Base-by-base conservation (phyloP, 108 stramenopile genomes). In the Skeletonema grethae region DNA sequence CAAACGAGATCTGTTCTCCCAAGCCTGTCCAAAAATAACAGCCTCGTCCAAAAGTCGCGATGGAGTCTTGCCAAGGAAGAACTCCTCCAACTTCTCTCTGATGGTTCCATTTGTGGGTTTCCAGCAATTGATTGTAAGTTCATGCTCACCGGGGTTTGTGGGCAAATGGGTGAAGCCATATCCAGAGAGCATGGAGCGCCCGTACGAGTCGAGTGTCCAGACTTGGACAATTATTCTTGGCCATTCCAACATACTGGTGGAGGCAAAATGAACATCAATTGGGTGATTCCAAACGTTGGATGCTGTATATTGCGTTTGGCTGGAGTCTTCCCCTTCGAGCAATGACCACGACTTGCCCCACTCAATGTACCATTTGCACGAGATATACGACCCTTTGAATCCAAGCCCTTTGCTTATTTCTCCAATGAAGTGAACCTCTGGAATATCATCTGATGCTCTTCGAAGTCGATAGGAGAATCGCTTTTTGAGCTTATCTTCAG, bases 151-250 rank as follows among this genome's bases (percentile, higher is more conserved):
- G 11, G 80, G 71, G 48, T 83, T 83, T 18, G 80, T 79, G 8
- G 88, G 88, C 10, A 89, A 24, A 70, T 89, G 88, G 3, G 65
- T 39, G 43, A 87, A 85, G 7, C 86, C 86, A 57, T 89, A 89
- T 5, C 88, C 88, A 2, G 71, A 34, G n/a, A 87, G 66, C 18
- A 84, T 69, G 12, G 85, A 75, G 9, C 85, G 60, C 2, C 88
- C 88, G 48, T 77, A 82, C 20, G 84, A 84, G 61, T 89, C 88
- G 20, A 89, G 68, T 31, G 84, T 80, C 85, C 85, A 87, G 29
- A 86, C 80, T 48, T 86, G 79, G 9, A 89, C 32, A 32, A 82
- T 61, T 10, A 89, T 65, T 39, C 88, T 68, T 11, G 86, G 86
- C 88, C 86, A 89, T 11, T 85, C 86, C 61, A 79, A 82, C 15